These are phyloP conservation scores for Pisolithus thermaeus DNA, from an alignment of 1,284 basidiomycete genomes.

Conservation along the genomic window DNA sequence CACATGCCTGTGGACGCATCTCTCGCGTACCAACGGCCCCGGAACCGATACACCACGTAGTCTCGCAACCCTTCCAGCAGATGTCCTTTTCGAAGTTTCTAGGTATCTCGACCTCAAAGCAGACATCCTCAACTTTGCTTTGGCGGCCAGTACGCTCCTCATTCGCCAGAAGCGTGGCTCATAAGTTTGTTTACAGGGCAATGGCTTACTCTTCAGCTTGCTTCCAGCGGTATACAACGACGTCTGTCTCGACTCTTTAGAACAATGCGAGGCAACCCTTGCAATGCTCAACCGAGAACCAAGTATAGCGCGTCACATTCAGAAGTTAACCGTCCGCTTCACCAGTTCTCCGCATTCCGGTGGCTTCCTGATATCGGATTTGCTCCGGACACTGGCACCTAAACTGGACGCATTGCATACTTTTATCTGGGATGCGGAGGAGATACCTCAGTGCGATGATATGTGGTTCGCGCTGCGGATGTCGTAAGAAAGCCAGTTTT, in stretches of 20 bases:
- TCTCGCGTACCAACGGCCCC: too few species aligned
- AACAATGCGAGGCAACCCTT: constrained; percentile 58
- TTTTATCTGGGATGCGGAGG: constrained; percentile 66
- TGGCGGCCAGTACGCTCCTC: constrained; percentile 41
- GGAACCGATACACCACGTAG: not conserved
- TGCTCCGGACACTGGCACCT: constrained; percentile 40
- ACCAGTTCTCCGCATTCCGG: constrained; percentile 15
- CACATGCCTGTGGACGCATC: too few species aligned
- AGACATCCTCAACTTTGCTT: constrained; percentile 52
- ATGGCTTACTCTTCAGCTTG: constrained; percentile 43
- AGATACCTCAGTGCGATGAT: constrained; percentile 57
- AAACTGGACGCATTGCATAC: constrained; percentile 54
- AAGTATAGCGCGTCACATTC: constrained; percentile 59
- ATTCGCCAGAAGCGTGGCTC: constrained; percentile 13
- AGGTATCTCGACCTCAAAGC: constrained; percentile 41
- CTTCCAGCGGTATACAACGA: constrained; percentile 54
- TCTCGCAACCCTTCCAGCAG: constrained; percentile 41
- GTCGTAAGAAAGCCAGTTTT: constrained; percentile 39
- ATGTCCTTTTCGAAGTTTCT: constrained; percentile 62
- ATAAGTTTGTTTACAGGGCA: constrained; percentile 27
- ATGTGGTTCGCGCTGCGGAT: constrained; percentile 68
- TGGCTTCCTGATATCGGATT: constrained; percentile 37
- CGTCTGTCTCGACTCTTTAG: constrained; percentile 45
- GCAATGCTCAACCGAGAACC: constrained; percentile 50
- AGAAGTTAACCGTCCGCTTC: constrained; percentile 44